Evolutionary conservation across 2,329 filamentous ascomycete genomes (phyloP).

Genomic region (Botrytis byssoidea): DNA sequence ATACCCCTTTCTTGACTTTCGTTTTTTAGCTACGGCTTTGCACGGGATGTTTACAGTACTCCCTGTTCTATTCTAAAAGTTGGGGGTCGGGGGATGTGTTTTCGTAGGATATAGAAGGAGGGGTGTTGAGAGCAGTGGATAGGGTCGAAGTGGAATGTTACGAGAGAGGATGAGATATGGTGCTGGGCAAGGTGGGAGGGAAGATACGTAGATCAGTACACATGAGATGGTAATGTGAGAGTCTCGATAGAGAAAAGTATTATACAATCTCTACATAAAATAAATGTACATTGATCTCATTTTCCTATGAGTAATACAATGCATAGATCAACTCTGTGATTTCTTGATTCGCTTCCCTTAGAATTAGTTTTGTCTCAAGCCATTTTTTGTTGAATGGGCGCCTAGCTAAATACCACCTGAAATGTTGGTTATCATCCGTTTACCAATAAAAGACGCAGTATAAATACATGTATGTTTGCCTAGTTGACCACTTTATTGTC

Average conservation of each 20-base stretch:
- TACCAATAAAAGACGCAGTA: not conserved
- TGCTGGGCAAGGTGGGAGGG: not conserved
- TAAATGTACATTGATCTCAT: not conserved
- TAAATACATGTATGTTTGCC: not conserved
- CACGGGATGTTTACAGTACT: not conserved
- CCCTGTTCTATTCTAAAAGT: not conserved
- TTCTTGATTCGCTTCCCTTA: not conserved
- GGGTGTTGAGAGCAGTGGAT: not conserved
- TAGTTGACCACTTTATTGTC: not conserved
- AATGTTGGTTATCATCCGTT: not conserved
- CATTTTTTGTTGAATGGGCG: not conserved
- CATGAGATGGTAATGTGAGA: not conserved
- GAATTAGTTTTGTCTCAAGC: not conserved
- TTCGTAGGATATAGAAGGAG: not conserved
- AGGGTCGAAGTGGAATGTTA: not conserved
- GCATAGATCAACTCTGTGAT: not conserved
- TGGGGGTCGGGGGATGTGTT: not conserved
- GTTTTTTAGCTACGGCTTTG: not conserved
- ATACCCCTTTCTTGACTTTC: slow-evolving; percentile 13
- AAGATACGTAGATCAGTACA: not conserved
- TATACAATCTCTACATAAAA: not conserved
- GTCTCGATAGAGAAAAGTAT: not conserved
- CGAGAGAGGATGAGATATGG: not conserved
- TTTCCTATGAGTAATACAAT: not conserved
- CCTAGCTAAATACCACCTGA: not conserved